These are phyloP conservation scores for Ophiobolus disseminans DNA, from an alignment of 2,329 filamentous ascomycete species.

Conservation along the genomic window DNA sequence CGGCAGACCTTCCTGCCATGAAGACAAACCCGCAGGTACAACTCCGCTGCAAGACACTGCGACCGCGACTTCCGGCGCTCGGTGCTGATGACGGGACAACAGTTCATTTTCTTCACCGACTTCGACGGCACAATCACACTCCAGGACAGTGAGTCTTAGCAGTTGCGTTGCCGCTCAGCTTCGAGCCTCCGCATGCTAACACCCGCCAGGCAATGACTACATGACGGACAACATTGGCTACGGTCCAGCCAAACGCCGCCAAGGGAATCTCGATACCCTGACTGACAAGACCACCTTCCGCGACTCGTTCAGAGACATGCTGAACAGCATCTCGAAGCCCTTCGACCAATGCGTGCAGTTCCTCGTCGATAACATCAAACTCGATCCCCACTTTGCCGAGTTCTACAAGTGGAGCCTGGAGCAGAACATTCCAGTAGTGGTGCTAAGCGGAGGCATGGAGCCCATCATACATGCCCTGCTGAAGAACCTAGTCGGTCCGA, in stretches of 20 bases:
- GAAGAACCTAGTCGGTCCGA: conserved; percentile 79
- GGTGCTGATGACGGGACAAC: conserved; percentile 16
- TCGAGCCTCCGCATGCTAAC: conserved; percentile 16
- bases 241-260: conserved; percentile 72
- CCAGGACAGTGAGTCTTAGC: conserved; percentile 63
- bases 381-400: conserved; percentile 86
- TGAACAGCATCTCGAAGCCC: conserved; percentile 82
- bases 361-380: conserved; percentile 80
- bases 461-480: conserved; percentile 88
- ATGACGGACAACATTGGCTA: conserved; percentile 91
- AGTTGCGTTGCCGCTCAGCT: conserved; percentile 17
- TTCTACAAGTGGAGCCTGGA: conserved; percentile 84
- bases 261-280: conserved; percentile 80
- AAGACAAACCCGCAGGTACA: conserved; percentile 65
- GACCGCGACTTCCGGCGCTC: conserved; percentile 4
- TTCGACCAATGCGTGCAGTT: conserved; percentile 82
- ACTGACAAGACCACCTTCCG: conserved; percentile 73
- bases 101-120: conserved; percentile 98
- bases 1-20: conserved; percentile 54
- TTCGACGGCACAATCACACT: conserved; percentile 96
- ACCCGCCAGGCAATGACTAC: conserved; percentile 66
- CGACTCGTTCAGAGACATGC: conserved; percentile 88
- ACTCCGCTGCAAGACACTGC: neutral
- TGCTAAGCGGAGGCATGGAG: conserved; percentile 90
- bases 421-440: conserved; percentile 89